Evolutionary conservation across 1,284 basidiomycete genomes (phyloP).

Genomic region (Leccinum subfulvum): DNA sequence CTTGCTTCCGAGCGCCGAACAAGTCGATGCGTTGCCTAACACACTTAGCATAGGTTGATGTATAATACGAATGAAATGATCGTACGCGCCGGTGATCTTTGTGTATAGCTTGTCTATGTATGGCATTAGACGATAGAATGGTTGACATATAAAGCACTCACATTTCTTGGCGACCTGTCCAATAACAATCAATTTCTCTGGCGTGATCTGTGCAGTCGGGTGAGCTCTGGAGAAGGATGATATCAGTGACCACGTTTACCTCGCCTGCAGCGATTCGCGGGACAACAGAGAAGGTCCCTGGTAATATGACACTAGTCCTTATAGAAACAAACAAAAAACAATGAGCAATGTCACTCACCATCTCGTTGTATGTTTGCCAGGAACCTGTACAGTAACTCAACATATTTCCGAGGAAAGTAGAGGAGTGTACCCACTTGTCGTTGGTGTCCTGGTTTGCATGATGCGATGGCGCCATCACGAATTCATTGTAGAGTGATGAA

Average conservation of each 20-base stretch:
- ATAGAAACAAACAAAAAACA: not conserved
- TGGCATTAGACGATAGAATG: not conserved
- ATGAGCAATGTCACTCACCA: conserved; percentile 34
- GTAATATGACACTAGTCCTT: not conserved
- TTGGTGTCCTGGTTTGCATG: conserved; percentile 75
- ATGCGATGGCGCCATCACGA: conserved; percentile 63
- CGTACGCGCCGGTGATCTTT: conserved; percentile 55
- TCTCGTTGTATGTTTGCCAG: conserved; percentile 78
- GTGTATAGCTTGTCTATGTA: conserved; percentile 56
- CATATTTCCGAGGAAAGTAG: not conserved
- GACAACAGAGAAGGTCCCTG: conserved; percentile 70
- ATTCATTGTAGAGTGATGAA: conserved; percentile 69
- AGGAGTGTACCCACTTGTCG: conserved; percentile 34
- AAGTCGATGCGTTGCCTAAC: conserved; percentile 67
- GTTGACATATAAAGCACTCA: conserved; percentile 18
- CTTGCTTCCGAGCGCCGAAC: conserved; percentile 73
- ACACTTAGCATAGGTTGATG: not conserved
- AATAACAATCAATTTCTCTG: conserved; percentile 68
- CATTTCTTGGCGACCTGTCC: conserved; percentile 72
- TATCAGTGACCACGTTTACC: conserved; percentile 19
- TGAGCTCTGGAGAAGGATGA: not conserved
- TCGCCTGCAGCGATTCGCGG: conserved; percentile 71
- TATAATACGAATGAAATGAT: not conserved
- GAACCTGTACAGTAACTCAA: conserved; percentile 37
- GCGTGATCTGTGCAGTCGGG: conserved; percentile 46